A percentile compares a stretch with the other conserved stretches of the same genome.
Evolutionary conservation across 2,329 filamentous ascomycete species (phyloP).

Genomic region (Cercospora zeae-maydis): DNA sequence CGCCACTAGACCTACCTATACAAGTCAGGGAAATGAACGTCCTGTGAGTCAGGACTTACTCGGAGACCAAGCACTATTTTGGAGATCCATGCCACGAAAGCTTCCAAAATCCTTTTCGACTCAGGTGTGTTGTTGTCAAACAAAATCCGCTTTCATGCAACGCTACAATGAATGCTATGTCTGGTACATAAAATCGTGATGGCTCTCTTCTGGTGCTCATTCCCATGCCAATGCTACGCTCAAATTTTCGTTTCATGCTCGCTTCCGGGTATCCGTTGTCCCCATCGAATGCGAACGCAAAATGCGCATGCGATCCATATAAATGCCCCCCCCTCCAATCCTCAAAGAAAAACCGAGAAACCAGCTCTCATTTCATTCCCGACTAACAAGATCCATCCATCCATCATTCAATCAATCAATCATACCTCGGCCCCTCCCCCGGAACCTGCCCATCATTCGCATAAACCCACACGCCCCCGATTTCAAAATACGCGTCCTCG

Average conservation of each 20-base stretch:
- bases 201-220: neutral
- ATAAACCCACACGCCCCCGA: constrained; percentile 68
- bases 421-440: constrained; percentile 11
- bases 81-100: too few relatives aligned
- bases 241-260: neutral
- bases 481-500: constrained; percentile 68
- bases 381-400: neutral
- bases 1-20: too few relatives aligned
- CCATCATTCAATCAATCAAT: neutral
- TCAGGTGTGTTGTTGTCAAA: neutral
- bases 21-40: too few relatives aligned
- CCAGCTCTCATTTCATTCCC: neutral
- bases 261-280: neutral
- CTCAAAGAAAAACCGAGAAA: neutral
- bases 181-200: neutral
- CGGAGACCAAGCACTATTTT: too few relatives aligned
- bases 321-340: neutral
- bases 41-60: too few relatives aligned
- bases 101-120: too few relatives aligned
- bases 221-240: neutral
- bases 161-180: neutral
- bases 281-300: neutral
- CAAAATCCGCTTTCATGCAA: neutral
- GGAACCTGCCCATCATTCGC: constrained; percentile 15
- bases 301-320: neutral